A percentile compares a stretch with the other conserved stretches of the same genome.
These are phyloP conservation scores for Herpotrichia juniperi DNA, from an alignment of 2,329 filamentous ascomycete species.

Conservation along the genomic window DNA sequence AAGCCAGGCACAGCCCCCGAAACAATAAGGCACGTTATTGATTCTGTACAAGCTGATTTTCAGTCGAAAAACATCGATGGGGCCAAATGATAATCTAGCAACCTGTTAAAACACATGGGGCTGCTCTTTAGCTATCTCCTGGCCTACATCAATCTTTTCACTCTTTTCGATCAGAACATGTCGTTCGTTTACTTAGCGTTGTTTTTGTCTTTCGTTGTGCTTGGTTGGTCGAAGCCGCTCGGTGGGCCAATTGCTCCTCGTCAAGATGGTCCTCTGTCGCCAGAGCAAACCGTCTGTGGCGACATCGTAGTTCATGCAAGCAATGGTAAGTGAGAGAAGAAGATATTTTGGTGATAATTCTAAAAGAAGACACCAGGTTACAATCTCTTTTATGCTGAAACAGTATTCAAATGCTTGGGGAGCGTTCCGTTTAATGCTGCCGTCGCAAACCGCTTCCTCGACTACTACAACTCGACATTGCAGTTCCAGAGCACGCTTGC, in stretches of 20 bases:
- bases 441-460: conserved; percentile 51
- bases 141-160: too few relatives aligned
- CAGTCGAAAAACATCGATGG: too few relatives aligned
- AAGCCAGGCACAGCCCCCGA: too few relatives aligned
- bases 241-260: conserved; percentile 8
- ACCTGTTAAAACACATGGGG: too few relatives aligned
- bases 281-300: conserved; percentile 17
- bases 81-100: too few relatives aligned
- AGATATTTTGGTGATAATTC: background rate
- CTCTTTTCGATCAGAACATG: too few relatives aligned
- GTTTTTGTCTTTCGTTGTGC: conserved; percentile 2
- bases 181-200: too few relatives aligned
- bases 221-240: conserved; percentile 10
- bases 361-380: too few relatives aligned
- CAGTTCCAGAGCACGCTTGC: conserved; percentile 53
- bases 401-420: conserved; percentile 50
- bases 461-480: conserved; percentile 53
- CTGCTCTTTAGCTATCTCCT: too few relatives aligned
- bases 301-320: conserved; percentile 15
- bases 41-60: too few relatives aligned
- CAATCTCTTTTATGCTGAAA: conserved; percentile 18
- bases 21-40: too few relatives aligned
- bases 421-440: conserved; percentile 54
- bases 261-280: conserved; percentile 12
- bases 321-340: background rate